A percentile compares a stretch with the other conserved stretches of the same genome.
Evolutionary conservation across 208 protist species (phyloP).

Genomic region (Trypanosomatidae sp.): DNA sequence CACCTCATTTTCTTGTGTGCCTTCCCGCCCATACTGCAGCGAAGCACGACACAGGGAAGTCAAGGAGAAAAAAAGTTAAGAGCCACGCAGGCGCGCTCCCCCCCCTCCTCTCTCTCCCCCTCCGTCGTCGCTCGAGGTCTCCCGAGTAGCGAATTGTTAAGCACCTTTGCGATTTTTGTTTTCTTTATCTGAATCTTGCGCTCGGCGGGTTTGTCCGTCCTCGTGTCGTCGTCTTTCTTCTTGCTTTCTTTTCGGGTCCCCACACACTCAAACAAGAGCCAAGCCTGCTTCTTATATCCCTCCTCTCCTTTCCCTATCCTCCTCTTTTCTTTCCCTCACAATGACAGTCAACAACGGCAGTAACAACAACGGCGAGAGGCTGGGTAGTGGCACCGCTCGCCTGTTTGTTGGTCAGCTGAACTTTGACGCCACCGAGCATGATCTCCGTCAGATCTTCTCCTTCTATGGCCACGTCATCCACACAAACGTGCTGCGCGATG

Average conservation of each 20-base stretch:
- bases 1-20: neutral
- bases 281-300: neutral
- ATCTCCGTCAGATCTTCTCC: constrained; percentile 64
- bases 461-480: constrained; percentile 76
- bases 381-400: constrained; percentile 29
- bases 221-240: neutral
- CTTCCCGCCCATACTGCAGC: neutral
- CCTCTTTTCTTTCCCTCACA: neutral
- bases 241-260: neutral
- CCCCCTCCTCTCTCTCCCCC: neutral
- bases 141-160: neutral
- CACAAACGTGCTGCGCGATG: constrained; percentile 69
- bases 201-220: neutral
- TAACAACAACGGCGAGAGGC: constrained; percentile 16
- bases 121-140: neutral
- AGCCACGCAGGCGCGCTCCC: neutral
- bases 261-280: neutral
- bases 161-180: neutral
- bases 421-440: constrained; percentile 66
- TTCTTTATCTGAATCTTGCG: neutral
- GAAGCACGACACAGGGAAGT: neutral
- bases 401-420: constrained; percentile 79
- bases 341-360: constrained; percentile 5
- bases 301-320: neutral
- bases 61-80: neutral